Evolutionary conservation across 768 basidiomycete genomes (phyloP).

Genomic region (Xerocomellus amylosporus): DNA sequence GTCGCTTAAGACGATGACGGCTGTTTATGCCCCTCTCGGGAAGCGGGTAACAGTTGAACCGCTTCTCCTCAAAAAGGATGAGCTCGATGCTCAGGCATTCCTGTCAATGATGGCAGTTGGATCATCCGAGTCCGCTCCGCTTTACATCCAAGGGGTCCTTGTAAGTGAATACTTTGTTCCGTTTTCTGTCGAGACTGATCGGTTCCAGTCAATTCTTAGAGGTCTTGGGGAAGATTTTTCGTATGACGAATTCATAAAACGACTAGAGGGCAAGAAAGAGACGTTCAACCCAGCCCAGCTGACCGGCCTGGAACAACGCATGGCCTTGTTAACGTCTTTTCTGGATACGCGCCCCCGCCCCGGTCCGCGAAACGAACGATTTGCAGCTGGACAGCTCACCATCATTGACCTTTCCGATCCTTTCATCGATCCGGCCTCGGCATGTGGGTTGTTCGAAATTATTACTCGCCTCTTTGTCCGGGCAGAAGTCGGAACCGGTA

Average conservation of each 20-base stretch:
- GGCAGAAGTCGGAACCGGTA: conserved; percentile 57
- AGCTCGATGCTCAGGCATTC: conserved; percentile 67
- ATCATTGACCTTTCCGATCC: conserved; percentile 73
- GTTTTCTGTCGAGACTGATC: conserved; percentile 7
- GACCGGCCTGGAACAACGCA: conserved; percentile 57
- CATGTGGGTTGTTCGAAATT: conserved; percentile 71
- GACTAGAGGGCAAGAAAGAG: conserved; percentile 45
- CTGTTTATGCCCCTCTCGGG: conserved; percentile 54
- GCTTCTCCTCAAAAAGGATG: conserved; percentile 51
- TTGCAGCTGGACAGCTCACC: conserved; percentile 56
- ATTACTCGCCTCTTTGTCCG: conserved; percentile 63
- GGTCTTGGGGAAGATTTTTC: conserved; percentile 60
- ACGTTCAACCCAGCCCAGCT: conserved; percentile 58
- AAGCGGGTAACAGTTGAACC: conserved; percentile 50
- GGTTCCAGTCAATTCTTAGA: conserved; percentile 53
- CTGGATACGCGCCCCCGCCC: conserved; percentile 33
- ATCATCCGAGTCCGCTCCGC: conserved; percentile 56
- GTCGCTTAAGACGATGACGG: conserved; percentile 58
- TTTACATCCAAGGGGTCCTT: conserved; percentile 68
- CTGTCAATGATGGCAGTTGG: conserved; percentile 74
- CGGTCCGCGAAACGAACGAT: conserved; percentile 34
- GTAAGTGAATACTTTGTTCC: conserved; percentile 37
- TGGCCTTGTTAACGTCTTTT: conserved; percentile 60
- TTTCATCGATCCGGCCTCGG: conserved; percentile 63
- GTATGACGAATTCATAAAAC: conserved; percentile 46